Base-by-base conservation (phyloP, 129 eudicot genomes). In the Dittrichia graveolens region DNA sequence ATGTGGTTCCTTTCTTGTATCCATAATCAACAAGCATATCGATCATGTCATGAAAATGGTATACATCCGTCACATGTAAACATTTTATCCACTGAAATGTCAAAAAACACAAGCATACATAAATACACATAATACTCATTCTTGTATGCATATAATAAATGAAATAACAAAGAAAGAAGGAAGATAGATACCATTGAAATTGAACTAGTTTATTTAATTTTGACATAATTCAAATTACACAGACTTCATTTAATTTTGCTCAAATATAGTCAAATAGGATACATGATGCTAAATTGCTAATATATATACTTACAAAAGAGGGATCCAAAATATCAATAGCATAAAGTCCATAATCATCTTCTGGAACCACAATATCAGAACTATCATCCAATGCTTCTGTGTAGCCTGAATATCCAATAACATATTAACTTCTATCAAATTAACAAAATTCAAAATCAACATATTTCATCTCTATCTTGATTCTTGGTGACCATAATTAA, bases 41-140 rank as follows among this genome's bases (percentile, higher is more conserved):
- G 69, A 94, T 94, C 97, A 94, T 94, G 79, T 94, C 96, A 78
- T 94, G 99, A 78, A 94, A 94, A 79, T 94, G 96, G 80, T 88
- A 94, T 63, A 86, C 85, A 54, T 86, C 96, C 42, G 83, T 88
- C 83, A 94, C 50, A 47, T 83, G 93, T 41, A 90, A 46, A 57
- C 75, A 80, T 76, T 94, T 94, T 35, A 88, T 82, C 71, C 78
- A 79, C 99, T 94, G 95, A 58, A 72, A 76, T 43, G 18, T 44
- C 71, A 82, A 80, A 49, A 78, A n/a, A 68, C 31, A 69, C 0
- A 0, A 11, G 47, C 60, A 7, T 9, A 31, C 37, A 35, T 10
- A 43, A 47, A 49, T 63, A 60, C 72, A 59, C 40, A 55, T 8
- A 4, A 3, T 38, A 31, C 2, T 59, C 11, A 38, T 39, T 67